Base-by-base conservation (phyloP, 1,139 yeast genomes). In the Suhomyces taliae region DNA sequence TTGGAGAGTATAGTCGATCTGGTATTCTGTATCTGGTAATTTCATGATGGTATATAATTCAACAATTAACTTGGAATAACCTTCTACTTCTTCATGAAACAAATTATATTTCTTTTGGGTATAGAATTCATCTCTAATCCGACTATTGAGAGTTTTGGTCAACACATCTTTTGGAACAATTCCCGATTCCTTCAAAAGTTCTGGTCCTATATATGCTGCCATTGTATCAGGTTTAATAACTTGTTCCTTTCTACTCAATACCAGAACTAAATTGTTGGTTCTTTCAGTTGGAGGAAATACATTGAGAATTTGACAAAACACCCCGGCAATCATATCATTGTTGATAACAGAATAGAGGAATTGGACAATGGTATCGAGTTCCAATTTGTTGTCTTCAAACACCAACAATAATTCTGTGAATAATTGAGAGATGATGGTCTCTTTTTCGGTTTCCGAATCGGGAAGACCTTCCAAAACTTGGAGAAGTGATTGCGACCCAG, bases 51-150 rank as follows among this genome's bases (percentile, higher is more conserved):
- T 54, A 48, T 67, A 65, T n/a, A 87, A 53, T 48, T 84, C 82
- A 7, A 76, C 76, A 0, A 84, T 66, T 35, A 88, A 69, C 57
- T 85, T 84, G 12, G 96, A 67, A 65, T 81, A 93, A 1, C 98
- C 99, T 61, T 86, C 93, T 12, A 83, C 69, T 54, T 87, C 87
- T 64, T 91, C 97, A 46, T 83, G 81, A n/a, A 89, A 59, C 31
- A 90, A 67, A 51, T 89, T 89, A 67, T 72, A 90, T 51, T 87
- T 82, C 57, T 80, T 82, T 50, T 87, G 88, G 34, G 90, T 84
- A 62, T 83, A 87, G 53, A 81, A 59, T 69, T 79, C 70, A 62
- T 82, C 70, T 66, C 85, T 66, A 34, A 78, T 70, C 15, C 72
- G 62, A 49, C 76, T 66, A 53, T 79, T 72, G 61, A 78, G 61